A percentile compares a stretch with the other conserved stretches of the same genome.
Conservation (phyloP, 306 rosid genomes). For the Fragaria ananassa region DNA sequence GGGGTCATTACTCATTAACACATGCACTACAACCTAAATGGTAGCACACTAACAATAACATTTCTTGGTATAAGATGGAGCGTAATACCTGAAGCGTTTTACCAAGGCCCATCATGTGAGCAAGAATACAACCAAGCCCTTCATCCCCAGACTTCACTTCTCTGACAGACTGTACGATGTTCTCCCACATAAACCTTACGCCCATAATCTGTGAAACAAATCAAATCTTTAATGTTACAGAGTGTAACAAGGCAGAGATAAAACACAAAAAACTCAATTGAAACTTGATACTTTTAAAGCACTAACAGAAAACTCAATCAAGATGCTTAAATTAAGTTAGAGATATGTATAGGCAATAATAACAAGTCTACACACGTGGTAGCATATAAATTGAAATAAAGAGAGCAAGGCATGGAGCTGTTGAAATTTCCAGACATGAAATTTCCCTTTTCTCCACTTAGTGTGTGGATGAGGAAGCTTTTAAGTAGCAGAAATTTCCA, state of each 20-base stretch:
- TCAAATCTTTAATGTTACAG: slow-evolving; percentile 7
- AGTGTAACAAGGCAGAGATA: slow-evolving; percentile 3
- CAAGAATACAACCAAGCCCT: slow-evolving; percentile 98
- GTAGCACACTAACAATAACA: neutral
- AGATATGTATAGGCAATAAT: neutral
- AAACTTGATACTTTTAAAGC: neutral
- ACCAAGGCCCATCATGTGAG: slow-evolving; percentile 99
- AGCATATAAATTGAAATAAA: neutral
- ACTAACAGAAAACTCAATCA: neutral
- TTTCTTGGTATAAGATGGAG: neutral
- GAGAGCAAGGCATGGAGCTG: neutral
- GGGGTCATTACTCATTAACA: neutral
- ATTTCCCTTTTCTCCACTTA: neutral
- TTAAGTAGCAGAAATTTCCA: neutral
- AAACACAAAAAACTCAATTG: neutral
- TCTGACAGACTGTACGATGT: slow-evolving; percentile 84
- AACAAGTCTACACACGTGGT: neutral
- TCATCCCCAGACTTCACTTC: slow-evolving; percentile 90
- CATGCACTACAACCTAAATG: neutral
- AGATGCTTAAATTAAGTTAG: neutral
- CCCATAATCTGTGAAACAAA: slow-evolving; percentile 63
- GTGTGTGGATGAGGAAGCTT: neutral
- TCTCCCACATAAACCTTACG: slow-evolving; percentile 98
- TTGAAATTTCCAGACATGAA: neutral
- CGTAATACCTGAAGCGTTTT: slow-evolving; percentile 89